These are phyloP conservation scores for Termitomyces titanicus DNA, from an alignment of 768 basidiomycete species.

Conservation along the genomic window DNA sequence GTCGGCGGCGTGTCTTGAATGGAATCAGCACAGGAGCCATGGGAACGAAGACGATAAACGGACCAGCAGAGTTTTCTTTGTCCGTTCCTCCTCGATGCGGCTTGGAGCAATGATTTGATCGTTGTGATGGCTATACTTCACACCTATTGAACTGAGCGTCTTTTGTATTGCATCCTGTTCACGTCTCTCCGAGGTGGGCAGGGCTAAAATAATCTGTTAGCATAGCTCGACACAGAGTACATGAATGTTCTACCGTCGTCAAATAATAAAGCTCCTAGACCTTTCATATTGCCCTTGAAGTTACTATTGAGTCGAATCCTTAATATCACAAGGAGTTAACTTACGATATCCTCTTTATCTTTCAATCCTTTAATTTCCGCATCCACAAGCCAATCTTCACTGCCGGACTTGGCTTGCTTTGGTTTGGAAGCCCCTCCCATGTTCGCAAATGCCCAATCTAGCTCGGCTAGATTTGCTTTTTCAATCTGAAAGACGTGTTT, in stretches of 20 bases:
- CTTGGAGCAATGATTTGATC: slow-evolving; percentile 67
- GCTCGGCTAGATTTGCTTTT: slow-evolving; percentile 63
- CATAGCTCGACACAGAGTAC: not conserved
- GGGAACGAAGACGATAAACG: slow-evolving; percentile 1
- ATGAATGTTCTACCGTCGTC: slow-evolving; percentile 50
- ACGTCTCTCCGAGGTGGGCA: slow-evolving; percentile 26
- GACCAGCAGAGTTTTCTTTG: slow-evolving; percentile 51
- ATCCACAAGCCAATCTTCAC: slow-evolving; percentile 37
- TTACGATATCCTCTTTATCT: slow-evolving; percentile 39
- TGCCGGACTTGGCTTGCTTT: slow-evolving; percentile 23
- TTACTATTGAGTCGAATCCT: not conserved
- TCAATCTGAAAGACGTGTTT: slow-evolving; percentile 54
- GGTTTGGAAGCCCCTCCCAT: slow-evolving; percentile 44
- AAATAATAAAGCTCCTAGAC: slow-evolving; percentile 64
- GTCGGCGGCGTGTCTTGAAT: slow-evolving; percentile 28
- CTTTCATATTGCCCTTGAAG: slow-evolving; percentile 49
- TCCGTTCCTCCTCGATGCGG: slow-evolving; percentile 62
- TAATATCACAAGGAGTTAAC: not conserved
- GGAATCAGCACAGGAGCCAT: not conserved
- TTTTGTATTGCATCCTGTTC: slow-evolving; percentile 48
- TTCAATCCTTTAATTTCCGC: slow-evolving; percentile 36
- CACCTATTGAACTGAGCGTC: slow-evolving; percentile 56
- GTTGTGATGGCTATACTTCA: slow-evolving; percentile 73
- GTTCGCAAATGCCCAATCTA: slow-evolving; percentile 80
- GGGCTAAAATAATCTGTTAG: slow-evolving; percentile 24